phyloP scores from a whole-genome alignment of 176 grass and related monocot genomes.

The Alopecurus myosuroides region DNA sequence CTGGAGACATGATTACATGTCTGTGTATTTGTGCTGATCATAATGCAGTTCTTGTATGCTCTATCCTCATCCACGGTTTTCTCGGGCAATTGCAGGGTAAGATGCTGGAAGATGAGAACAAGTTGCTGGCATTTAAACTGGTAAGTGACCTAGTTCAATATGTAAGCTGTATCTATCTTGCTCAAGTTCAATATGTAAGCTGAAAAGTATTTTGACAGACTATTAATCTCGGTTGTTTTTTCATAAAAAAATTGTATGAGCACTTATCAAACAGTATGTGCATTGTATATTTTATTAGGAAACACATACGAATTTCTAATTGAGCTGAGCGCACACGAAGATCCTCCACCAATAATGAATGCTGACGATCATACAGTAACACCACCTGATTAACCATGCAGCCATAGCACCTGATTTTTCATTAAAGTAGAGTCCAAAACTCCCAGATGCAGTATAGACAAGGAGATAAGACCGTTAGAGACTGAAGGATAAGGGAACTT shows the following conservation, averaged over 20 bases:
- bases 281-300: not conserved
- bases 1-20: not conserved
- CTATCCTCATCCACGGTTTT: constrained; percentile 3
- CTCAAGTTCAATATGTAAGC: no score
- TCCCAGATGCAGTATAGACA: not conserved
- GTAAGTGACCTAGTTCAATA: no score
- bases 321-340: not conserved
- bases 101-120: constrained; percentile 88
- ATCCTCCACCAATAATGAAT: not conserved
- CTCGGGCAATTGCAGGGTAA: constrained; percentile 43
- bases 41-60: not conserved
- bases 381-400: not conserved
- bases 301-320: not conserved
- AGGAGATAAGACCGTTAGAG: not conserved
- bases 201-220: no score
- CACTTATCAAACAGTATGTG: not conserved
- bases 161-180: no score
- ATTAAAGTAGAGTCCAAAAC: not conserved
- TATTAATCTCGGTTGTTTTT: not conserved
- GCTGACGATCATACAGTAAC: not conserved
- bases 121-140: constrained; percentile 63
- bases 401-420: not conserved
- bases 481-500: not conserved
- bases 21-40: constrained; percentile 12
- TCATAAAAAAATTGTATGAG: not conserved